These are phyloP conservation scores for Orbilia javanica DNA, from an alignment of 2,329 filamentous ascomycete genomes.

Conservation along the genomic window DNA sequence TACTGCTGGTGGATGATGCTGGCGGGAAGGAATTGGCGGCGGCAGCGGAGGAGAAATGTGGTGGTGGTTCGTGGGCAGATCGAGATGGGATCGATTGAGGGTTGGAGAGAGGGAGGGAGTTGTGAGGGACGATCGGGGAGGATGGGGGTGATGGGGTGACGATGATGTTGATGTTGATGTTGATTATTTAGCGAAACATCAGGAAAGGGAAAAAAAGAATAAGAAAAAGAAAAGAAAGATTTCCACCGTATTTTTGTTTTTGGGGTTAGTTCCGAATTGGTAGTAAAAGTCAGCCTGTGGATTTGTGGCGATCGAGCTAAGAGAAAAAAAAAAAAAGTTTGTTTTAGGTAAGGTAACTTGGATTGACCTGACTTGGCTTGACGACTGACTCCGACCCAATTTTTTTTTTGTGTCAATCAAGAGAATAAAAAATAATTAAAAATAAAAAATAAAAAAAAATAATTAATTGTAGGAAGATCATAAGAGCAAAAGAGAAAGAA, in stretches of 20 bases:
- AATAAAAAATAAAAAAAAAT: no score
- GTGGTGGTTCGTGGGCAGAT: no score
- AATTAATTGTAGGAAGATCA: no score
- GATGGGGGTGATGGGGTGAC: constrained; percentile 27
- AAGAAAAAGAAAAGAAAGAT: neutral
- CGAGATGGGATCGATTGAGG: neutral
- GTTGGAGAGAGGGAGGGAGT: neutral
- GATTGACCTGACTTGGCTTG: neutral
- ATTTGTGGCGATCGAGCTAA: neutral
- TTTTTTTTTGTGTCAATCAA: neutral
- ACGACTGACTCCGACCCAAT: neutral
- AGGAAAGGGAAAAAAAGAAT: neutral
- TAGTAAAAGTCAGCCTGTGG: no score
- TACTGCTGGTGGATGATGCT: no score
- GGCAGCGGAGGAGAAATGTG: no score
- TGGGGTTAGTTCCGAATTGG: neutral
- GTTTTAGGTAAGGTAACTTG: no score
- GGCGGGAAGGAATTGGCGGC: no score
- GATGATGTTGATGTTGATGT: constrained; percentile 10
- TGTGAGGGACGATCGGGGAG: constrained; percentile 1
- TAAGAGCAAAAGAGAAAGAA: no score
- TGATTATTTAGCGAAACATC: no score
- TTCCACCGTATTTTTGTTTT: no score
- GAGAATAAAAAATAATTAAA: neutral
- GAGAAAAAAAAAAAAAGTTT: neutral